These are phyloP conservation scores for Melanomma pulvis-pyrius DNA, from an alignment of 495 filamentous ascomycete species.

Conservation along the genomic window DNA sequence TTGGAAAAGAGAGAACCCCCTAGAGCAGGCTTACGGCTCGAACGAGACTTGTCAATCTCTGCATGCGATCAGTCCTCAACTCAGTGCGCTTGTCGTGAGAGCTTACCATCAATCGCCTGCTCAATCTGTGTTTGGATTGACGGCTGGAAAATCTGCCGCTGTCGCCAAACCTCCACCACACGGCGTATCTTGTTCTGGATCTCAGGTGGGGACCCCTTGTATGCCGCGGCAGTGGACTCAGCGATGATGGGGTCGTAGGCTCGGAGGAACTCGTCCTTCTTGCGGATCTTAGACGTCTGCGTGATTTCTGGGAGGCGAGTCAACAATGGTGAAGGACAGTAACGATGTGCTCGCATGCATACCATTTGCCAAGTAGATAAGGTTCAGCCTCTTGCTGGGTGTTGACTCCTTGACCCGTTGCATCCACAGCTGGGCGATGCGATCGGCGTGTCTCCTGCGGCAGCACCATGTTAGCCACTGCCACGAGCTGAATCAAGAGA, in stretches of 20 bases:
- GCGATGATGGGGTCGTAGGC: constrained; percentile 89
- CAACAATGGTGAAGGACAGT: constrained; percentile 7
- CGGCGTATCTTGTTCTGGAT: constrained; percentile 84
- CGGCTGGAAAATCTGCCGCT: constrained; percentile 79
- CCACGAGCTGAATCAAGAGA: too few relatives aligned
- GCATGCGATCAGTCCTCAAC: neutral
- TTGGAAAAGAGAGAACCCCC: constrained; percentile 68
- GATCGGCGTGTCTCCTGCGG: constrained; percentile 80
- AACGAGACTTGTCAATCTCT: constrained; percentile 81
- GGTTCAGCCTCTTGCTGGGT: constrained; percentile 79
- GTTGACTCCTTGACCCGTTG: constrained; percentile 82
- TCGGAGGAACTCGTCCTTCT: constrained; percentile 86
- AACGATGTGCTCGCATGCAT: constrained; percentile 34
- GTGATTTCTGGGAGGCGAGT: constrained; percentile 69
- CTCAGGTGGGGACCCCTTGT: constrained; percentile 80
- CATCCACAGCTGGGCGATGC: constrained; percentile 86
- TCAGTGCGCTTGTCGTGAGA: neutral
- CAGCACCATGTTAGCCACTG: neutral
- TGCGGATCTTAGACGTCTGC: constrained; percentile 89
- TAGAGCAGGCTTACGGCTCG: constrained; percentile 64
- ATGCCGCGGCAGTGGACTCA: constrained; percentile 80
- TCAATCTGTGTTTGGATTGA: constrained; percentile 80
- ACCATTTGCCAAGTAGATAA: constrained; percentile 97
- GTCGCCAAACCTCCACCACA: constrained; percentile 92
- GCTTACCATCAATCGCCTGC: constrained; percentile 70